These are phyloP conservation scores for Colletotrichum chlorophyti DNA, from an alignment of 2,329 filamentous ascomycete genomes.

Conservation along the genomic window DNA sequence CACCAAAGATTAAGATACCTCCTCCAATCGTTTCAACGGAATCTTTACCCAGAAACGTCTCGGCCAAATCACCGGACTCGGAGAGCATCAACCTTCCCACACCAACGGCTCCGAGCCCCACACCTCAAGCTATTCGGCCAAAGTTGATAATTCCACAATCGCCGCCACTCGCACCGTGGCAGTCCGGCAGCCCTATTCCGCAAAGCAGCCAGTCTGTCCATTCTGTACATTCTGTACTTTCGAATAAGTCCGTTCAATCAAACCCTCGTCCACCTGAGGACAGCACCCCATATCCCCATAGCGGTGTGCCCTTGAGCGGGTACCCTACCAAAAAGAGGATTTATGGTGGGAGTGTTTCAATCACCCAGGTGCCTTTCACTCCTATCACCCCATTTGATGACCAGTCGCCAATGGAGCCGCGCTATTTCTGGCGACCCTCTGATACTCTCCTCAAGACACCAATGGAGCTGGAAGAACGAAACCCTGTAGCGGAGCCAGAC, in stretches of 20 bases:
- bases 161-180: neutral
- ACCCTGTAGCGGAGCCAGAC: neutral
- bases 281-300: constrained; percentile 23
- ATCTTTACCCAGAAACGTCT: neutral
- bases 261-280: constrained; percentile 1
- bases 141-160: constrained; percentile 28
- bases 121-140: constrained; percentile 37
- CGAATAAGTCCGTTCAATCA: neutral
- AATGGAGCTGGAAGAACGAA: constrained; percentile 18
- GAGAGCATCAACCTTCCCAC: constrained; percentile 33
- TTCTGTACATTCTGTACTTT: neutral
- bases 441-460: constrained; percentile 30
- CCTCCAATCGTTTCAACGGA: too few species aligned
- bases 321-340: constrained; percentile 32
- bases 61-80: neutral
- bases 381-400: constrained; percentile 32
- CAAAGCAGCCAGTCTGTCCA: neutral
- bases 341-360: constrained; percentile 29
- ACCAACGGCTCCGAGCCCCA: constrained; percentile 43
- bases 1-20: neutral
- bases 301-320: constrained; percentile 30
- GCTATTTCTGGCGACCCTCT: constrained; percentile 33
- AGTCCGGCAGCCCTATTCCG: neutral
- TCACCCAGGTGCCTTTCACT: constrained; percentile 12
- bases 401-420: constrained; percentile 26